phyloP scores from a whole-genome alignment of 2,329 filamentous ascomycete genomes.

The Paecilomyces variotii region DNA sequence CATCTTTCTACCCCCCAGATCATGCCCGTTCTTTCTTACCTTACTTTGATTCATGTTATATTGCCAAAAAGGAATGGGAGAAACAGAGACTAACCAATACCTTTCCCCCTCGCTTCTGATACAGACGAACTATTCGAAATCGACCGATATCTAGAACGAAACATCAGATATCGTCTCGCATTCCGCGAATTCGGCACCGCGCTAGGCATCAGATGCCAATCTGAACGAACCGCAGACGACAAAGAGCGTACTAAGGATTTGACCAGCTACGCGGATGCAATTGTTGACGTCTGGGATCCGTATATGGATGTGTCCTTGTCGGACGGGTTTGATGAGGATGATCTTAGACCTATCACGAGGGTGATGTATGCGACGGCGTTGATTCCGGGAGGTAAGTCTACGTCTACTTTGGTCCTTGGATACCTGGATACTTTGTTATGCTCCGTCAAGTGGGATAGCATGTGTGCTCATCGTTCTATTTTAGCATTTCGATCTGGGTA shows the following conservation, averaged over 20 bases:
- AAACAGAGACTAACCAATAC: background rate
- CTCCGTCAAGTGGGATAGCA: background rate
- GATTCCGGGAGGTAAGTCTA: conserved; percentile 46
- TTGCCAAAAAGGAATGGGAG: background rate
- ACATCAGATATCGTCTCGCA: conserved; percentile 34
- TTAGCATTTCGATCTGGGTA: conserved; percentile 30
- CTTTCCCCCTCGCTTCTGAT: background rate
- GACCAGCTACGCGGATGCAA: conserved; percentile 24
- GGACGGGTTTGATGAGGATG: conserved; percentile 27
- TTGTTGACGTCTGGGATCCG: conserved; percentile 31
- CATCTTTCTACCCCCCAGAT: conserved; percentile 1
- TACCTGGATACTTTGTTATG: background rate
- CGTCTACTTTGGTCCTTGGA: background rate
- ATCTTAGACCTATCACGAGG: conserved; percentile 46
- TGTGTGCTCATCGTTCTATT: background rate
- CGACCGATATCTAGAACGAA: conserved; percentile 26
- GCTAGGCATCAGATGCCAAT: conserved; percentile 40
- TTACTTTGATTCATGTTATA: background rate
- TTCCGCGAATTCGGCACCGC: conserved; percentile 50
- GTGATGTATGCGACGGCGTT: conserved; percentile 52
- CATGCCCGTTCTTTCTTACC: background rate
- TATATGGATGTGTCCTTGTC: conserved; percentile 29
- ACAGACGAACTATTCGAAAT: conserved; percentile 29
- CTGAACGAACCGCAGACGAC: conserved; percentile 25
- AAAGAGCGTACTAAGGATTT: conserved; percentile 20